Conservation (phyloP, 2,329 filamentous ascomycete species). For the Balansia obtecta region DNA sequence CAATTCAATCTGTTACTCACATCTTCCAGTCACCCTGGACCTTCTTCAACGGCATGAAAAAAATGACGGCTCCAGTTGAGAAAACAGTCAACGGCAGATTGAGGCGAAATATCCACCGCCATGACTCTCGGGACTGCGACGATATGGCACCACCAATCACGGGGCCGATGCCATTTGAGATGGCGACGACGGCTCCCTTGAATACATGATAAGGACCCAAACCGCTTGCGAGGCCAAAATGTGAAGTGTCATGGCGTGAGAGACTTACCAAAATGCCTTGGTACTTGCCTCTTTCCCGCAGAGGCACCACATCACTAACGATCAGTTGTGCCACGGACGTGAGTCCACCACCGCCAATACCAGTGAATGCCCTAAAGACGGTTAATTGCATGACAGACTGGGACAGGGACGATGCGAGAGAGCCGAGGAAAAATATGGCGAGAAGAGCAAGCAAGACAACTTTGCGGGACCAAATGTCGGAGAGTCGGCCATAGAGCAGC, state of each 20-base stretch:
- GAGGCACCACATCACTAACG: slow-evolving; percentile 56
- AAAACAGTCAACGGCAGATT: slow-evolving; percentile 39
- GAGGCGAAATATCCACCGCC: slow-evolving; percentile 42
- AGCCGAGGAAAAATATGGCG: slow-evolving; percentile 30
- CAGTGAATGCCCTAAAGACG: slow-evolving; percentile 28
- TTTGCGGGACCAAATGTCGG: slow-evolving; percentile 35
- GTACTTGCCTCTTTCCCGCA: slow-evolving; percentile 59
- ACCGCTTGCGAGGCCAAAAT: not conserved
- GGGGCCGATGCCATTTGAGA: slow-evolving; percentile 42
- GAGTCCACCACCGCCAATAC: slow-evolving; percentile 59
- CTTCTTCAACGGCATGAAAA: slow-evolving; percentile 44
- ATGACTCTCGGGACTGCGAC: slow-evolving; percentile 30
- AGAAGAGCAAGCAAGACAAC: slow-evolving; percentile 25
- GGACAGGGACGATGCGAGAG: slow-evolving; percentile 29
- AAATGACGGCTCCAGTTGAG: slow-evolving; percentile 33
- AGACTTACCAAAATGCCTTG: slow-evolving; percentile 42
- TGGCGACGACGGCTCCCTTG: slow-evolving; percentile 35
- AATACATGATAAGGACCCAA: not conserved
- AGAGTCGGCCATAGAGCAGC: slow-evolving; percentile 31
- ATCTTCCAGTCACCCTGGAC: slow-evolving; percentile 38
- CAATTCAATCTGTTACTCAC: slow-evolving; percentile 13
- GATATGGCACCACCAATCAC: slow-evolving; percentile 40
- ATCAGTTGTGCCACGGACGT: slow-evolving; percentile 58
- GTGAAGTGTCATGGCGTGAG: too few species aligned
- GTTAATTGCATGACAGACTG: slow-evolving; percentile 27